Percentiles rank a stretch among this genome's conserved stretches.
Evolutionary conservation across 768 basidiomycete genomes (phyloP).

Genomic region (Kwoniella europaea): DNA sequence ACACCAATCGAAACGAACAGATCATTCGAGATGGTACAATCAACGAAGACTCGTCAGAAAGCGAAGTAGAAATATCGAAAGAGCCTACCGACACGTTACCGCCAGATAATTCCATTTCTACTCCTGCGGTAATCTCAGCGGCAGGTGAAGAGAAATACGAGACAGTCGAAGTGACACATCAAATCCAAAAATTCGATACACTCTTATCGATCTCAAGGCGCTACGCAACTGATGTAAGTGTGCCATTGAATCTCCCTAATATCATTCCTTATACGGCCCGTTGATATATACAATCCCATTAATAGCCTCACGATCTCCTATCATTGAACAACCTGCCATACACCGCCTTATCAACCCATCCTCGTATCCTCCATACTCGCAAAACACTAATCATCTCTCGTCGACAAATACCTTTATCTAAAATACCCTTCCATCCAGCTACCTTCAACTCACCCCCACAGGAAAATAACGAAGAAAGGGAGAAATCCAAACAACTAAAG

Average conservation of each 20-base stretch:
- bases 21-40: too few relatives aligned
- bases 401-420: constrained; percentile 22
- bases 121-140: background rate
- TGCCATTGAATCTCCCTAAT: too few relatives aligned
- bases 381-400: constrained; percentile 40
- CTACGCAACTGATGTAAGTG: constrained; percentile 53
- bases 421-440: background rate
- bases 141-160: constrained; percentile 30
- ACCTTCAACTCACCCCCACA: background rate
- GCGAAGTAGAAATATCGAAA: too few relatives aligned
- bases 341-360: constrained; percentile 41
- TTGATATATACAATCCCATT: background rate
- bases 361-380: constrained; percentile 52
- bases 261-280: too few relatives aligned
- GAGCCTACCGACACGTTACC: too few relatives aligned
- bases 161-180: constrained; percentile 44
- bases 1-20: background rate
- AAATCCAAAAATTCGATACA: constrained; percentile 42
- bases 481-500: constrained; percentile 39
- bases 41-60: too few relatives aligned
- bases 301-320: constrained; percentile 53
- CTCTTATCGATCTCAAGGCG: constrained; percentile 39
- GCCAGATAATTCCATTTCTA: background rate
- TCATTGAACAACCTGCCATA: constrained; percentile 51
- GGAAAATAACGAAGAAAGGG: constrained; percentile 34